Conservation (phyloP, 1,284 basidiomycete species). For the Melampsora occidentalis region DNA sequence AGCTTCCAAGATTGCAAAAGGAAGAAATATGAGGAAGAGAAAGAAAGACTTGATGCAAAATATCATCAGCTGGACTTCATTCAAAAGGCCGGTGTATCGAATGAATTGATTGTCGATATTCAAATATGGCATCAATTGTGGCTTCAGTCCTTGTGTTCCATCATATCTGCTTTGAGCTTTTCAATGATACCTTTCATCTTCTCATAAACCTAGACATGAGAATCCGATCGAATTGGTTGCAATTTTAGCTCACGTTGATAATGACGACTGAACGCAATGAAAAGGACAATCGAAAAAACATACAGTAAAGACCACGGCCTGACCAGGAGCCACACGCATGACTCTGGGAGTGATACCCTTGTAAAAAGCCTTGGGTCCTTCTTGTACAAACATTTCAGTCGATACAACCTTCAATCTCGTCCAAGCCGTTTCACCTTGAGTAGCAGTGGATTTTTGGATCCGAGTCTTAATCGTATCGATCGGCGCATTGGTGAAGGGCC, state of each 20-base stretch:
- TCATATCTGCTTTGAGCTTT: slow-evolving; percentile 39
- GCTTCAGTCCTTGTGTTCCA: slow-evolving; percentile 25
- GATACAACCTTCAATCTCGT: slow-evolving; percentile 74
- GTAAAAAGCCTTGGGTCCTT: slow-evolving; percentile 87
- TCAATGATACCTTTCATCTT: slow-evolving; percentile 40
- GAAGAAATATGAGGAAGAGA: too few relatives aligned
- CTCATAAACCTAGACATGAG: slow-evolving; percentile 30
- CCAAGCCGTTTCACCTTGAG: slow-evolving; percentile 71
- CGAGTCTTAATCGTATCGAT: slow-evolving; percentile 95
- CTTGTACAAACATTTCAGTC: slow-evolving; percentile 85
- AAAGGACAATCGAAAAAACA: slow-evolving; percentile 45
- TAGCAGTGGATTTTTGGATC: slow-evolving; percentile 74
- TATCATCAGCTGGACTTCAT: too few relatives aligned
- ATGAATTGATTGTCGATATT: too few relatives aligned
- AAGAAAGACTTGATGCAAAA: too few relatives aligned
- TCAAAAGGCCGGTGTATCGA: too few relatives aligned
- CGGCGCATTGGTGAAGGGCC: slow-evolving; percentile 93
- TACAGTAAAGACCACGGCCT: slow-evolving; percentile 60
- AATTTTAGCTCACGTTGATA: not conserved
- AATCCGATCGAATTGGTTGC: not conserved
- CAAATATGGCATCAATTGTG: not conserved
- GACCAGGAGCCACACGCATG: slow-evolving; percentile 88
- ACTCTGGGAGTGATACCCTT: slow-evolving; percentile 95
- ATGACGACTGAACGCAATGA: too few relatives aligned
- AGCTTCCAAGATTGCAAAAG: too few relatives aligned